Percentiles rank a stretch among this genome's conserved stretches.
phyloP scores from a whole-genome alignment of 495 filamentous ascomycete species.

The Hypoxylon lenormandii region DNA sequence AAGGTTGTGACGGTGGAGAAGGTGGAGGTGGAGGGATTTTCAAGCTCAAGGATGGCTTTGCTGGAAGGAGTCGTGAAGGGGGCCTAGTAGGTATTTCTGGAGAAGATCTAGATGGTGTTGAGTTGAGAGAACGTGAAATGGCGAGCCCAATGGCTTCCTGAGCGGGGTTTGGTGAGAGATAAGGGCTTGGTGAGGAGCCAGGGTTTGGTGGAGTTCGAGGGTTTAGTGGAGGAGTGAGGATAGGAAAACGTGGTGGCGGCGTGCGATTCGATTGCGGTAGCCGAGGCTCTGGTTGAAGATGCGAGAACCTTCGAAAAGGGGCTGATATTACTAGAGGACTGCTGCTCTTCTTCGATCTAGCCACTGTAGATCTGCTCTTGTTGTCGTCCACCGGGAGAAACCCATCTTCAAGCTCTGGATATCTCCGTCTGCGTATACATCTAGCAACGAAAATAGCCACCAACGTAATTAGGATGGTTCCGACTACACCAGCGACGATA shows the following conservation, averaged over 20 bases:
- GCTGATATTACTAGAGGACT: constrained; percentile 28
- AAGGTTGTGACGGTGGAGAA: constrained; percentile 15
- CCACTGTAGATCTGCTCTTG: constrained; percentile 36
- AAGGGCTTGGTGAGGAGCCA: constrained; percentile 40
- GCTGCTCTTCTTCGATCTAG: constrained; percentile 20
- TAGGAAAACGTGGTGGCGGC: constrained; percentile 32
- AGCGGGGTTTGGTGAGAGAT: constrained; percentile 30
- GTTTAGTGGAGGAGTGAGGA: constrained; percentile 5
- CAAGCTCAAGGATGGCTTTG: constrained; percentile 30
- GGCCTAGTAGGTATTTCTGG: constrained; percentile 20
- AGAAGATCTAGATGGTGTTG: constrained; percentile 32
- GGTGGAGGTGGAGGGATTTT: constrained; percentile 37
- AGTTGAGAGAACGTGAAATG: constrained; percentile 52
- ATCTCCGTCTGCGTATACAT: constrained; percentile 54
- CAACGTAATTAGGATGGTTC: constrained; percentile 55
- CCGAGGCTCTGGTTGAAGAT: constrained; percentile 19
- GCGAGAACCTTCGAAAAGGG: constrained; percentile 24
- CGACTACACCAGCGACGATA: constrained; percentile 60
- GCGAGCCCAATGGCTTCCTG: constrained; percentile 58
- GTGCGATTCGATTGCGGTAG: constrained; percentile 9
- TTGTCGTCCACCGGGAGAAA: constrained; percentile 56
- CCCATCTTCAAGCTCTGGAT: constrained; percentile 54
- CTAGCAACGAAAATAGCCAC: constrained; percentile 57
- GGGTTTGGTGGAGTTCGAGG: constrained; percentile 27
- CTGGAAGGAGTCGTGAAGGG: constrained; percentile 31